phyloP scores from a whole-genome alignment of 1,284 basidiomycete genomes.

The Rhodotorula sp. region DNA sequence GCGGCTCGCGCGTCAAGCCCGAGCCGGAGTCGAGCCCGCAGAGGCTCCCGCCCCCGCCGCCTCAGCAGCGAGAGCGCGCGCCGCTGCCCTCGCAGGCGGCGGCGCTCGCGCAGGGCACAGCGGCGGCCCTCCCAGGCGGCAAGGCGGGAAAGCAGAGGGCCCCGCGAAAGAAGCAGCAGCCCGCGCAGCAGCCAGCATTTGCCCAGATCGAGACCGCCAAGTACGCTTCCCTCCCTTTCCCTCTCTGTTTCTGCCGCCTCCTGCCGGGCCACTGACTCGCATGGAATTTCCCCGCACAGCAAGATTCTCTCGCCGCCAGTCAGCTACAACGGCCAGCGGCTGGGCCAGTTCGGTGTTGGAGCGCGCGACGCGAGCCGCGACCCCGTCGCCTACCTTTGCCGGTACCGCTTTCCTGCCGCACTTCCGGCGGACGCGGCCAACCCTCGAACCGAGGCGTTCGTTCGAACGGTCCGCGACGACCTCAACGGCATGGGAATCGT shows the following conservation, averaged over 20 bases:
- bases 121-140: background rate
- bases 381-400: background rate
- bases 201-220: background rate
- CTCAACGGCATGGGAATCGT: background rate
- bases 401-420: background rate
- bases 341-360: background rate
- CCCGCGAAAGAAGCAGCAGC: background rate
- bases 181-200: background rate
- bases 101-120: background rate
- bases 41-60: background rate
- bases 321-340: background rate
- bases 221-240: background rate
- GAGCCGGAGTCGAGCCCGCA: constrained; percentile 8
- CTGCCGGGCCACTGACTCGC: too few species aligned
- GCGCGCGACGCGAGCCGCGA: background rate
- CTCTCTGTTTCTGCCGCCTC: background rate
- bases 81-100: background rate
- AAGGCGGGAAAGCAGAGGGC: background rate
- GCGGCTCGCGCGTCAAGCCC: background rate
- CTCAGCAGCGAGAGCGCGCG: background rate
- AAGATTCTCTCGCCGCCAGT: background rate
- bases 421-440: background rate
- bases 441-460: background rate
- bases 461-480: background rate
- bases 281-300: background rate